Evolutionary conservation across 768 basidiomycete species (phyloP).

Genomic region (Naganishia antarctica): DNA sequence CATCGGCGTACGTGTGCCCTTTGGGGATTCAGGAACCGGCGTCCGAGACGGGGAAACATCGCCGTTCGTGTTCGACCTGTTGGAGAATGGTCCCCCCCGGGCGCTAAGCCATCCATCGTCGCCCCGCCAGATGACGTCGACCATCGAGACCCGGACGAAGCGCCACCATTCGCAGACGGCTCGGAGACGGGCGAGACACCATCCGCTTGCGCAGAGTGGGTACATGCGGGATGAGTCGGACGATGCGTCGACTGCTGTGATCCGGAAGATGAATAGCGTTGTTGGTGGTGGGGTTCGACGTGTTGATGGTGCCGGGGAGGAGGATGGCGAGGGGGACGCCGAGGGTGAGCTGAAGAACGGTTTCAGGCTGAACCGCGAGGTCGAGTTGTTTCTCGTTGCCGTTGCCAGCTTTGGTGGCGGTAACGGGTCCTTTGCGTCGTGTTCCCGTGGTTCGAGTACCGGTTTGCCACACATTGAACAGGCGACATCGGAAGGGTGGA

Average conservation of each 20-base stretch:
- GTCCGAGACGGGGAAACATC: neutral
- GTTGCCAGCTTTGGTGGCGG: conserved; percentile 57
- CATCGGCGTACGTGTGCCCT: no score
- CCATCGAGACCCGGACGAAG: conserved; percentile 71
- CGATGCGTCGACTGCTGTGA: conserved; percentile 36
- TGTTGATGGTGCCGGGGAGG: conserved; percentile 35
- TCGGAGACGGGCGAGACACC: conserved; percentile 76
- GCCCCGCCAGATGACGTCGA: conserved; percentile 87
- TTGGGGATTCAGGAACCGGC: neutral
- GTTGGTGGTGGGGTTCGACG: conserved; percentile 35
- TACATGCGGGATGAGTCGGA: conserved; percentile 51
- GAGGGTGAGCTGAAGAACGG: conserved; percentile 49
- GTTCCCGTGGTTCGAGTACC: conserved; percentile 50
- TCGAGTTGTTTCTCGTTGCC: conserved; percentile 37
- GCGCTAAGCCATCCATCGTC: conserved; percentile 50
- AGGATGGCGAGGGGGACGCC: conserved; percentile 39
- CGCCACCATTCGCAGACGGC: conserved; percentile 87
- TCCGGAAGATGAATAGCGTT: conserved; percentile 47
- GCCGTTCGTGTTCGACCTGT: no score
- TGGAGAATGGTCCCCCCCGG: neutral
- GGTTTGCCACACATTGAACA: conserved; percentile 73
- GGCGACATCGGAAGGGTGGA: conserved; percentile 55
- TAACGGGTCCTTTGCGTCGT: conserved; percentile 30
- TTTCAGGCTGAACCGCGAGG: conserved; percentile 46
- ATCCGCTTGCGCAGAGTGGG: conserved; percentile 76